These are phyloP conservation scores for Hemerocallis citrina DNA, from an alignment of 106 monocot species.

Conservation along the genomic window DNA sequence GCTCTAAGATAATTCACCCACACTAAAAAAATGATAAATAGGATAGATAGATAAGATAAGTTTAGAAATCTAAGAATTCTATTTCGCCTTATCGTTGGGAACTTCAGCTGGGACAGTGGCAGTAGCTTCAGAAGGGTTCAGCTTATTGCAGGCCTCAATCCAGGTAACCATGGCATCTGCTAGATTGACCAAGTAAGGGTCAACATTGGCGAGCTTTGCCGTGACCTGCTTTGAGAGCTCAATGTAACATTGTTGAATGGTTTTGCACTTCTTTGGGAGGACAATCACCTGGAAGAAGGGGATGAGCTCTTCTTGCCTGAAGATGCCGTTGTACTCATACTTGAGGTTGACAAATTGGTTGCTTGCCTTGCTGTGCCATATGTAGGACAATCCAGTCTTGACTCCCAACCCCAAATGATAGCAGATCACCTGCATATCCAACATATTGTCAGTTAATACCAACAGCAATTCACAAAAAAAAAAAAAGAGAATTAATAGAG, in stretches of 20 bases:
- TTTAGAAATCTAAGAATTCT: too few species aligned
- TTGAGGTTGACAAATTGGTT: conserved; percentile 60
- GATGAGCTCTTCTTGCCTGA: conserved; percentile 62
- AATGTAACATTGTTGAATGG: conserved; percentile 51
- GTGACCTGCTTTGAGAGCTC: conserved; percentile 40
- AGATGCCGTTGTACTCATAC: conserved; percentile 55
- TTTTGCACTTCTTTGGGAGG: conserved; percentile 41
- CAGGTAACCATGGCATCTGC: conserved; percentile 56
- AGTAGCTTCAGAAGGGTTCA: conserved; percentile 21
- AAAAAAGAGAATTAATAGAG: too few species aligned
- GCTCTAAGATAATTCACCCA: too few species aligned
- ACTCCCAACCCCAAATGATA: not conserved
- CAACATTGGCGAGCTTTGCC: conserved; percentile 37
- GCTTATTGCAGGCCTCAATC: conserved; percentile 53
- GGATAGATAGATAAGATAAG: too few species aligned
- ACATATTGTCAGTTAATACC: too few species aligned
- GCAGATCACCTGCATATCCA: not conserved
- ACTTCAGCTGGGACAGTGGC: conserved; percentile 8
- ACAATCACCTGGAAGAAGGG: conserved; percentile 42
- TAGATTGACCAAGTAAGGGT: conserved; percentile 48
- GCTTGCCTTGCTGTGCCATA: conserved; percentile 26
- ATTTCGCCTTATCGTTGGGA: conserved; percentile 21
- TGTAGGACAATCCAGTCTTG: not conserved
- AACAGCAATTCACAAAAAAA: too few species aligned
- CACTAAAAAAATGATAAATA: too few species aligned